Evolutionary conservation across 108 stramenopile species (phyloP), one percentile per base, ranked within the genome.

Genomic region (Chaetoceros tenuissimus): DNA sequence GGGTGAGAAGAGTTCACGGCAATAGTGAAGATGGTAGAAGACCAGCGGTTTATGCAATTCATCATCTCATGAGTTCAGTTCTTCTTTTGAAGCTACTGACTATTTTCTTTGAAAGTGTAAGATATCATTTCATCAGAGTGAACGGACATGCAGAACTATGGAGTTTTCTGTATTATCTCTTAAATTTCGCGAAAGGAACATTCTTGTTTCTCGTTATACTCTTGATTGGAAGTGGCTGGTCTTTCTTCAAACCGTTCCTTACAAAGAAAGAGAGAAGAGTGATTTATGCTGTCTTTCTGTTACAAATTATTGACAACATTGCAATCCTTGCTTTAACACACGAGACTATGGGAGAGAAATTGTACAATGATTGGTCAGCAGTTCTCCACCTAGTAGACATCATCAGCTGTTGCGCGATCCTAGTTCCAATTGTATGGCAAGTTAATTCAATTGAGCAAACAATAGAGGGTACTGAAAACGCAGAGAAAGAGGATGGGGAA

Each of bases 391-490:
- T 99, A 28, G 83, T 97, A 5, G 98, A 99, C 65, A 89, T 98
- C 28, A n/a, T 96, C 28, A 98, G 98, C 66, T 98, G 98, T 66
- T 89, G 84, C 59, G 94, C 91, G 30, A 80, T 99, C n/a, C 70
- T 98, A 18, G 50, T 98, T 52, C 98, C 98, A 13, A 96, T 99
- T 61, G 85, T 96, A 20, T 98, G 96, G 96, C 87, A 87, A 64
- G 85, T 94, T 24, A 86, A 85, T 49, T 53, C 77, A 24, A 61
- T 89, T 34, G 86, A 90, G 66, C 53, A 7, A 51, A 1, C 34
- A 26, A 48, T 17, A 34, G 40, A 56, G 29, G 56, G 31, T 5
- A 20, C 28, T 1, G 16, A 25, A 21, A 29, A 22, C 23, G 0
- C 26, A 48, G 66, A 67, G 27, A 46, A 48, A 23, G 73, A 31